Percentiles rank a stretch among this genome's conserved stretches.
Conservation (phyloP, 306 rosid species). For the Cicer bijugum region DNA sequence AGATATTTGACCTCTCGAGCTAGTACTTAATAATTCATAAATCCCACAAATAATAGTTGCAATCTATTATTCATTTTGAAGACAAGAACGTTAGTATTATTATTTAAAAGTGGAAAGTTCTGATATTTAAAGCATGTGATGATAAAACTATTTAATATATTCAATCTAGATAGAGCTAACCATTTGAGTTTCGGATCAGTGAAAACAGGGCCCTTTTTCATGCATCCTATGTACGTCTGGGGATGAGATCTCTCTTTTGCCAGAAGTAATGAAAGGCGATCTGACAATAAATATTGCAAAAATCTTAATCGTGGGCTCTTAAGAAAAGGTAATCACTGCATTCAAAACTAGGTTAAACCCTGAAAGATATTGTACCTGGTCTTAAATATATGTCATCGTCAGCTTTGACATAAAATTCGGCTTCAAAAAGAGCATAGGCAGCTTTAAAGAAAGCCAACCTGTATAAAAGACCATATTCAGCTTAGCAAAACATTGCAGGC, state of each 20-base stretch:
- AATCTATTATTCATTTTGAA: slow-evolving; percentile 11
- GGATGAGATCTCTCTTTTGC: slow-evolving; percentile 82
- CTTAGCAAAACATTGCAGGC: slow-evolving; percentile 37
- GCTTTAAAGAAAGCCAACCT: slow-evolving; percentile 97
- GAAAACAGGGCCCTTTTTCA: slow-evolving; percentile 98
- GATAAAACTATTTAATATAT: slow-evolving; percentile 24
- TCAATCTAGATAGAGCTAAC: slow-evolving; percentile 53
- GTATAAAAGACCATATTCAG: slow-evolving; percentile 43
- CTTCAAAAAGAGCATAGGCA: slow-evolving; percentile 86
- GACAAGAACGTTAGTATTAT: background rate
- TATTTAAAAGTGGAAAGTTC: slow-evolving; percentile 13
- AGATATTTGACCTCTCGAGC: slow-evolving; percentile 17
- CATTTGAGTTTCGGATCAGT: slow-evolving; percentile 95
- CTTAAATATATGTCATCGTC: slow-evolving; percentile 96
- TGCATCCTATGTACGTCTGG: slow-evolving; percentile 96
- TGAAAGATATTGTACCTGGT: slow-evolving; percentile 68
- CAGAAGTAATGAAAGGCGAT: slow-evolving; percentile 83
- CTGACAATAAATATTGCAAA: slow-evolving; percentile 58
- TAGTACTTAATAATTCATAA: slow-evolving; percentile 24
- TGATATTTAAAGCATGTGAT: slow-evolving; percentile 7
- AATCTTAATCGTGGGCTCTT: background rate
- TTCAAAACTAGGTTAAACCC: background rate
- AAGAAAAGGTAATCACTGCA: slow-evolving; percentile 5
- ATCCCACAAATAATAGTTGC: slow-evolving; percentile 5
- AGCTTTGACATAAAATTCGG: slow-evolving; percentile 90